Evolutionary conservation across 306 rosid genomes (phyloP), one percentile per base, ranked within the genome.

Genomic region (Prunus campanulata): DNA sequence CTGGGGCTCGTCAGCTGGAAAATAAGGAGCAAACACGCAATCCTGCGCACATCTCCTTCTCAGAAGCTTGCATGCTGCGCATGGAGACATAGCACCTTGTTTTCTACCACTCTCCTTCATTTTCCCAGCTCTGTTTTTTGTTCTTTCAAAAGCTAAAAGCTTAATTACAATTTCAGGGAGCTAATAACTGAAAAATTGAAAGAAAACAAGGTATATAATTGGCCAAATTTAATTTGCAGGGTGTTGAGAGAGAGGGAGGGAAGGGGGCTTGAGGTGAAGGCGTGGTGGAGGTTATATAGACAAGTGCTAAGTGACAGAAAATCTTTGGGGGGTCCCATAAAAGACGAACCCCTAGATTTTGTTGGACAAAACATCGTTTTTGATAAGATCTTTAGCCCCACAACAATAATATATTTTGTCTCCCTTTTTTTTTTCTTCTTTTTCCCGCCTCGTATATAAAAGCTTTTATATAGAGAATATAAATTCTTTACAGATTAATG

Each of bases 1-100:
- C 13, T 90, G 97, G 14, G 99, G 99, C 76, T 95, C 91, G 62
- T 95, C 97, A 2, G 97, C 99, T 9, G 99, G 99, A 44, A 95
- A 95, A 81, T 95, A 92, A 66, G 99, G 99, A 13, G 99, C 97
- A 81, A 95, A 95, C 5, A 92, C 92, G 24, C 99, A 95, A 60
- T 92, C 97, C 70, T 83, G 80, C 0, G 96, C 88, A 49, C 99
- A 95, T 77, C 99, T 81, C 60, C 99, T 84, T 24, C 99, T 60
- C 3, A 95, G 96, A 89, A 95, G 96, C 84, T 92, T 95, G 85
- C 99, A 95, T 0, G 97, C 99, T 3, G 99, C 99, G 50, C 99
- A 95, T 78, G 99, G 99, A 0, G 97, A 84, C 83, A 92, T 70
- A 30, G 90, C 80, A 18, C 96, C 96, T 80, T 89, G 97, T 77